Conservation (phyloP, 495 filamentous ascomycete species). For the Durotheca rogersii region DNA sequence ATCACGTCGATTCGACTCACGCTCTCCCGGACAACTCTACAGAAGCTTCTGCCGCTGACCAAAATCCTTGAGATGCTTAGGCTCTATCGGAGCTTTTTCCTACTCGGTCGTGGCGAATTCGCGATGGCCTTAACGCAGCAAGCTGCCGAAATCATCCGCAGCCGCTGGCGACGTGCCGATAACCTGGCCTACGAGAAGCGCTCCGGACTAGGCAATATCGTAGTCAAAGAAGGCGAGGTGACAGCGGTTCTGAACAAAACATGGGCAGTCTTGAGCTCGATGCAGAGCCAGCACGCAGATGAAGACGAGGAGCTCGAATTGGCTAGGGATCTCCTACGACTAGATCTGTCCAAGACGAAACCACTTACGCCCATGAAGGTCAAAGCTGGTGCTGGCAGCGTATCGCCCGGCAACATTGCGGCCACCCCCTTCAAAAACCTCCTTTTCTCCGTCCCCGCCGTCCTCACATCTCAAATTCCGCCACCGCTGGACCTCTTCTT, state of each 20-base stretch:
- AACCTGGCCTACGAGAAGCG: slow-evolving; percentile 56
- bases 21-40: slow-evolving; percentile 76
- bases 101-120: slow-evolving; percentile 88
- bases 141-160: slow-evolving; percentile 71
- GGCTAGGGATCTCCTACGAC: slow-evolving; percentile 70
- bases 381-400: slow-evolving; percentile 13
- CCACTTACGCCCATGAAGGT: slow-evolving; percentile 36
- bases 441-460: slow-evolving; percentile 73
- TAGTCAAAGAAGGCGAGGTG: slow-evolving; percentile 86
- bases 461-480: slow-evolving; percentile 68
- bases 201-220: slow-evolving; percentile 52
- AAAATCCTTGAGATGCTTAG: slow-evolving; percentile 75
- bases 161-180: slow-evolving; percentile 55
- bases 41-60: slow-evolving; percentile 72
- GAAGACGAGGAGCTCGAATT: slow-evolving; percentile 78
- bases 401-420: slow-evolving; percentile 38
- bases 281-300: slow-evolving; percentile 68
- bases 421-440: slow-evolving; percentile 71
- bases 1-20: slow-evolving; percentile 76
- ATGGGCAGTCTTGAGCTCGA: slow-evolving; percentile 72
- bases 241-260: slow-evolving; percentile 68
- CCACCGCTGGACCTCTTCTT: slow-evolving; percentile 89
- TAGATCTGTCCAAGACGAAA: slow-evolving; percentile 58
- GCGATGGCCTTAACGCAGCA: slow-evolving; percentile 80
- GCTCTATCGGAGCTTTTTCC: slow-evolving; percentile 80